A percentile compares a stretch with the other conserved stretches of the same genome.
Evolutionary conservation across 1,284 basidiomycete genomes (phyloP).

Genomic region (Clitocybe nebularis): DNA sequence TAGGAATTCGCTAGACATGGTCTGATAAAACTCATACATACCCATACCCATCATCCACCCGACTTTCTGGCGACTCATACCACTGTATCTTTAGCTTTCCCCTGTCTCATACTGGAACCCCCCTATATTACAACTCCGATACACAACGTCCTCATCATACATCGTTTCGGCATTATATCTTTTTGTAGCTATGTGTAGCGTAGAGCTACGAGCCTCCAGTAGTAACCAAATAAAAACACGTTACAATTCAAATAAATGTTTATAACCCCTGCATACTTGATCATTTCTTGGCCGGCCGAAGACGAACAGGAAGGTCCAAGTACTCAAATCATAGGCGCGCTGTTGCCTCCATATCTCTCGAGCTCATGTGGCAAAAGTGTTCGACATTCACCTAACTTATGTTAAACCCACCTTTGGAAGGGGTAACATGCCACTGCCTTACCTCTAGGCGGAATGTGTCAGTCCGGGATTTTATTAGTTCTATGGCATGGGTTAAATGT

Average conservation of each 20-base stretch:
- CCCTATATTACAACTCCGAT: neutral
- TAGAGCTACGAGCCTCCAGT: neutral
- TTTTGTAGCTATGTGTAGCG: neutral
- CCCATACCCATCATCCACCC: neutral
- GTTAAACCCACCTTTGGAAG: no score
- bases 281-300: neutral
- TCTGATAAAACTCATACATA: neutral
- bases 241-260: neutral
- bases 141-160: neutral
- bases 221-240: neutral
- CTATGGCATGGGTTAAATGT: no score
- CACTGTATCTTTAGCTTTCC: slow-evolving; percentile 18
- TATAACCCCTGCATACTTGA: neutral
- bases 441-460: no score
- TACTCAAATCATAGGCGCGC: no score
- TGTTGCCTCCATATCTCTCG: no score
- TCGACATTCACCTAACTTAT: no score
- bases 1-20: slow-evolving; percentile 2
- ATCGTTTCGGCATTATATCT: neutral
- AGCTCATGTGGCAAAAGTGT: no score
- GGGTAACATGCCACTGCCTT: no score
- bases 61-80: slow-evolving; percentile 2
- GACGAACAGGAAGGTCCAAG: neutral
- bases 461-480: no score
- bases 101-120: slow-evolving; percentile 7